phyloP scores from a whole-genome alignment of 2,329 filamentous ascomycete species.

The Corniculantispora saksenae region DNA sequence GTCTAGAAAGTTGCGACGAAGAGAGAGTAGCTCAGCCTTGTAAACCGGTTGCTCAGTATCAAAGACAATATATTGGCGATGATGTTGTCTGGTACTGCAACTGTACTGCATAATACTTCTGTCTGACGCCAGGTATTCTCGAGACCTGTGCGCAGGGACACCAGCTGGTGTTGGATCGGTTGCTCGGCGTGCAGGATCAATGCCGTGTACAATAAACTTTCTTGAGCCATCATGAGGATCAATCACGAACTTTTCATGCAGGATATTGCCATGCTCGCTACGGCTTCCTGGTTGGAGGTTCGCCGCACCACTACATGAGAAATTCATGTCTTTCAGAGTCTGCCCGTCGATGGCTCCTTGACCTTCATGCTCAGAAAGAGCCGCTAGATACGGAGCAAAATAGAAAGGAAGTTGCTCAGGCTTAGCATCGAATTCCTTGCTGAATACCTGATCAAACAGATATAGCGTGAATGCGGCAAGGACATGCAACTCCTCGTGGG shows the following conservation, averaged over 20 bases:
- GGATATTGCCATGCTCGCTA: background rate
- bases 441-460: constrained; percentile 83
- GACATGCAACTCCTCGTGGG: constrained; percentile 46
- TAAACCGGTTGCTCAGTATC: constrained; percentile 77
- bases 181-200: constrained; percentile 61
- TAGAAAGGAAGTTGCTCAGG: constrained; percentile 76
- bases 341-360: background rate
- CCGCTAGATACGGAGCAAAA: constrained; percentile 59
- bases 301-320: background rate
- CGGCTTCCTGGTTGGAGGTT: constrained; percentile 38
- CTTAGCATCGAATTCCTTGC: constrained; percentile 74
- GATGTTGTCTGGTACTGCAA: constrained; percentile 69
- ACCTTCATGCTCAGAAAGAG: constrained; percentile 25
- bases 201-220: constrained; percentile 56
- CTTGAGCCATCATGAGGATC: constrained; percentile 65
- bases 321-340: constrained; percentile 49
- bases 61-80: constrained; percentile 53
- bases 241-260: constrained; percentile 51
- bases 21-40: constrained; percentile 69
- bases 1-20: constrained; percentile 83
- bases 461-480: constrained; percentile 74
- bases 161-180: constrained; percentile 64
- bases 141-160: constrained; percentile 50
- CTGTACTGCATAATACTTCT: constrained; percentile 81
- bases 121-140: constrained; percentile 40